Percentiles rank a stretch among this genome's conserved stretches.
Conservation (phyloP, 1,139 yeast genomes). For the Saccharomyces hybrid region DNA sequence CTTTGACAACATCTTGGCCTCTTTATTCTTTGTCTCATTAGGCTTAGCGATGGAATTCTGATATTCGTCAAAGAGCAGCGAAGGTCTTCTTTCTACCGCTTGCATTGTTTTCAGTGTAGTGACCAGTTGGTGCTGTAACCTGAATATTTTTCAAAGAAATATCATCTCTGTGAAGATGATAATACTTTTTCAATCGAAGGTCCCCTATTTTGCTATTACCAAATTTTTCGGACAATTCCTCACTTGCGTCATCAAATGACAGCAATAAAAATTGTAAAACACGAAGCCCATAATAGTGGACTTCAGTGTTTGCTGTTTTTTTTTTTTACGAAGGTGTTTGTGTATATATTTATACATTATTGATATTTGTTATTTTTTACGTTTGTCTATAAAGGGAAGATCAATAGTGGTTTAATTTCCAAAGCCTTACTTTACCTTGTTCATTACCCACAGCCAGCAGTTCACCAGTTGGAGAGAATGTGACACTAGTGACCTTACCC, state of each 20-base stretch:
- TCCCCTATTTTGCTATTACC: neutral
- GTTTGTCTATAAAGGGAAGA: constrained; percentile 21
- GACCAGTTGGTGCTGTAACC: neutral
- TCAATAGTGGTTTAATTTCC: constrained; percentile 83
- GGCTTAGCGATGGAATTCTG: constrained; percentile 7
- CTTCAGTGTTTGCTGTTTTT: neutral
- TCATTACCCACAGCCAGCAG: constrained; percentile 87
- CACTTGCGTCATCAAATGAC: neutral
- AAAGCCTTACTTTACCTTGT: constrained; percentile 80
- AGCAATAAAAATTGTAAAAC: neutral
- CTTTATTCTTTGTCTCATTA: constrained; percentile 3
- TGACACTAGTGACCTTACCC: constrained; percentile 80
- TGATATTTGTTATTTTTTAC: neutral
- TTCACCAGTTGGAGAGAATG: constrained; percentile 75
- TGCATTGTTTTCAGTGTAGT: neutral
- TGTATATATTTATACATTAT: neutral
- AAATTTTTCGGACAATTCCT: neutral
- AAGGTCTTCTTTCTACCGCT: constrained; percentile 5
- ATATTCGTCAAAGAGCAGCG: constrained; percentile 12
- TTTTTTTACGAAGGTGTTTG: neutral
- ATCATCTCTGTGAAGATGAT: no score
- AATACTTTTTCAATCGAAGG: neutral
- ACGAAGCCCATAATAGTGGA: neutral
- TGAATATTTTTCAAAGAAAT: neutral
- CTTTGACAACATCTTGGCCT: constrained; percentile 1